Evolutionary conservation across 2,329 filamentous ascomycete species (phyloP), one percentile per base, ranked within the genome.

Genomic region (Stagonosporopsis chrysanthemi): DNA sequence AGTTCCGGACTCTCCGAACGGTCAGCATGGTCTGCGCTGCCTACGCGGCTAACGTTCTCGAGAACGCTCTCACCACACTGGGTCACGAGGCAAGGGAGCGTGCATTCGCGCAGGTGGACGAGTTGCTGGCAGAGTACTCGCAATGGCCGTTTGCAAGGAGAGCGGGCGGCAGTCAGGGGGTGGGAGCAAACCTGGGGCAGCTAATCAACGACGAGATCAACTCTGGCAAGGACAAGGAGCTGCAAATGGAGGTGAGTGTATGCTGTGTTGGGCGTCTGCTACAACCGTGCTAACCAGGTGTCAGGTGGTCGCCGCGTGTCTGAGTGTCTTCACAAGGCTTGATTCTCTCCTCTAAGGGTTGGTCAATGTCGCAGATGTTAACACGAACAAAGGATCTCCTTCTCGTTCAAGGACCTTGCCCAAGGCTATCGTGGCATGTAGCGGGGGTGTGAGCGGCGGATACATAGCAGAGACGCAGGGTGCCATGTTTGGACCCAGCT

Each of bases 21-120:
- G 87, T 99, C 65, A 84, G 90, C 69, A 97, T 99, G 93, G 92
- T 99, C 51, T 99, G 95, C 80, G 95, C 94, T 48, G 94, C 95
- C 42, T 98, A 99, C 78, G 95, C 95, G 42, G 95, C 95, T 61
- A 99, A 99, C 72, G 95, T 99, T 26, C 85, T 99, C 56, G 95
- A 99, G 81, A 99, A 99, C 74, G 95, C 94, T n/a, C 82, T 99
- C 70, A 91, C 91, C 54, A 96, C 91, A 14, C 86, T 99, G 62
- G 92, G 93, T 66, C 95, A 98, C 75, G 95, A 99, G 81, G 89
- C 94, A 53, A 84, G 95, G 67, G 95, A 99, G 80, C 85, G 94
- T 66, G 94, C 95, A 4, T 99, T 98, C 78, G 92, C 92, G 38
- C 94, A 98, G 81, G 96, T 97, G 17, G 95, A 99, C 77, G 95